A percentile compares a stretch with the other conserved stretches of the same genome.
Evolutionary conservation across 495 filamentous ascomycete genomes (phyloP).

Genomic region (Clohesyomyces aquaticus): DNA sequence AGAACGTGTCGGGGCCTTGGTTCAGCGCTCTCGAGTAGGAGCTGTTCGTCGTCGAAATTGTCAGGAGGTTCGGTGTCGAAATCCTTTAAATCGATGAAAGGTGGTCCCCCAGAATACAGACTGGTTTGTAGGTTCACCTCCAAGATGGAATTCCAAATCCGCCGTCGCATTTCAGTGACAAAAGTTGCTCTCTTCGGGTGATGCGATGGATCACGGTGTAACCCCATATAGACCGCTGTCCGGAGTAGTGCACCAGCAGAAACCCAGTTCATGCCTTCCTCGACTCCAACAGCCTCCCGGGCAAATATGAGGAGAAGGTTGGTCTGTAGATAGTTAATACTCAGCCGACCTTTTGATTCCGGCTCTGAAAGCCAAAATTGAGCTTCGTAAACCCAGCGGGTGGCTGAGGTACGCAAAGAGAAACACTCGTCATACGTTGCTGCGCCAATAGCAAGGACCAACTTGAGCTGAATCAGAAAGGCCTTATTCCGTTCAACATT

Average conservation of each 20-base stretch:
- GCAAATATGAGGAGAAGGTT: conserved; percentile 65
- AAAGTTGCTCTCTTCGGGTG: conserved; percentile 52
- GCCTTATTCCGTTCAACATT: conserved; percentile 18
- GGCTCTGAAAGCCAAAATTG: conserved; percentile 64
- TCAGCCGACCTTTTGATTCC: conserved; percentile 57
- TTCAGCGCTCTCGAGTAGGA: conserved; percentile 40
- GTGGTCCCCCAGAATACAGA: conserved; percentile 62
- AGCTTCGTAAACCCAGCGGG: conserved; percentile 66
- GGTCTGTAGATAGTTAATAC: conserved; percentile 59
- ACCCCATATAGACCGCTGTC: conserved; percentile 63
- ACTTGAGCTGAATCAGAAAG: conserved; percentile 63
- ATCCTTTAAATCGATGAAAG: conserved; percentile 57
- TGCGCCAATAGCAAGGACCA: conserved; percentile 66
- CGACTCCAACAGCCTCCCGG: conserved; percentile 58
- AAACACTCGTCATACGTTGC: conserved; percentile 58
- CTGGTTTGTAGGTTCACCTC: conserved; percentile 65
- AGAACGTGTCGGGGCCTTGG: conserved; percentile 43
- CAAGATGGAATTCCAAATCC: conserved; percentile 70
- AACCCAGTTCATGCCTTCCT: conserved; percentile 63
- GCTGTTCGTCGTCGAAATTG: conserved; percentile 56
- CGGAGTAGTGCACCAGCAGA: conserved; percentile 61
- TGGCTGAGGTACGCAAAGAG: conserved; percentile 55
- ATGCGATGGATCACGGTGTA: conserved; percentile 61
- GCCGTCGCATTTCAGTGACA: conserved; percentile 66
- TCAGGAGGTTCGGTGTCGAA: conserved; percentile 19